Conservation (phyloP, 805 yeast genomes). For the Saccharomycopsis microspora region DNA sequence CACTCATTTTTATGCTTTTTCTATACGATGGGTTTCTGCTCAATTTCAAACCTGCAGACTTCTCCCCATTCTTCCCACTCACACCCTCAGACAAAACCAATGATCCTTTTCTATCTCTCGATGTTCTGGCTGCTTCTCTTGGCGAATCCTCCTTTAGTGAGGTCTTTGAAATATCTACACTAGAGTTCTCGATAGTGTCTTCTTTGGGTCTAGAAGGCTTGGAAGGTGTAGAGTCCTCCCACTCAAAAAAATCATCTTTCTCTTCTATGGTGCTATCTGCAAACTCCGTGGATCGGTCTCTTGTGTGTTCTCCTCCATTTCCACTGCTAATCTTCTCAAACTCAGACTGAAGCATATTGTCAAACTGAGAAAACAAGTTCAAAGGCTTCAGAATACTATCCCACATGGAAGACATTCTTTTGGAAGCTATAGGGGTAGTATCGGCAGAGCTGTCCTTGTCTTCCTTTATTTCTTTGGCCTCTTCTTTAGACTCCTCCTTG, state of each 20-base stretch:
- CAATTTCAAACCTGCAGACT: slow-evolving; percentile 1
- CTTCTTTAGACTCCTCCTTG: background rate
- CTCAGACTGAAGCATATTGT: slow-evolving; percentile 15
- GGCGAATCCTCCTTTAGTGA: background rate
- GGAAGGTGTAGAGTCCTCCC: slow-evolving; percentile 9
- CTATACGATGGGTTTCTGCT: slow-evolving; percentile 5
- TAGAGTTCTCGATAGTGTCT: background rate
- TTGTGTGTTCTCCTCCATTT: background rate
- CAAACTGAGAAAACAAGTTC: slow-evolving; percentile 13
- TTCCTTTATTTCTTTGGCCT: background rate
- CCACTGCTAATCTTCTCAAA: slow-evolving; percentile 14
- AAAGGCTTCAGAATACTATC: slow-evolving; percentile 16
- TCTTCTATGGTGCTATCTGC: background rate
- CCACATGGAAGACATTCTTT: slow-evolving; percentile 12
- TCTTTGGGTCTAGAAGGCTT: background rate
- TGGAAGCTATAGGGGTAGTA: slow-evolving; percentile 1
- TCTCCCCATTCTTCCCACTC: background rate
- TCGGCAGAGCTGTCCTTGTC: background rate
- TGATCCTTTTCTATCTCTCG: background rate
- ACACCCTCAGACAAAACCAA: background rate
- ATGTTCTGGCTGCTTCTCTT: background rate
- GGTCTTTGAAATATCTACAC: too few relatives aligned
- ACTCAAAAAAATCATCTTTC: slow-evolving; percentile 2
- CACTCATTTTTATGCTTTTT: slow-evolving; percentile 9
- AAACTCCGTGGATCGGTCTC: background rate